Evolutionary conservation across 106 monocot species (phyloP), one percentile per base, ranked within the genome.

Genomic region (Dioscorea alata): DNA sequence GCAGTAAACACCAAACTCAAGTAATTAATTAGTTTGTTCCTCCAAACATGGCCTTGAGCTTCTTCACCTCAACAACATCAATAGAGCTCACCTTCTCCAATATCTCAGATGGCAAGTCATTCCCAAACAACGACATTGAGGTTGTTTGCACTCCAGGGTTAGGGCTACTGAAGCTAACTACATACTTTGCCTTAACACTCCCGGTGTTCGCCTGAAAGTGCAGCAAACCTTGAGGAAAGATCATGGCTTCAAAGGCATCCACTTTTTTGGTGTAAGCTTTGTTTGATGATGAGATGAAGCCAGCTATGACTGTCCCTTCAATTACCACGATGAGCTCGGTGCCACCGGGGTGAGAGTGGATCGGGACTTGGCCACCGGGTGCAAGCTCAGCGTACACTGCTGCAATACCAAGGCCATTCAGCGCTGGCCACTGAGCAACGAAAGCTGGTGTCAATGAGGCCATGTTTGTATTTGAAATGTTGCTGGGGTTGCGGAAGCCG

Each of bases 271-370:
- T 8, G 42, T 42, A 42, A 42, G 10, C 42, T 42, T 42, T 42
- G 42, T 42, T 42, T 42, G 42, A 6, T 8, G 42, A 42, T 42
- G 42, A 64, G 6, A 73, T 57, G 73, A 73, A 73, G 2, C 73
- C 73, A 4, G 48, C 7, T 2, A 73, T 23, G 6, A 4, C 2
- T 13, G 42, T 10, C 42, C 42, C 42, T 10, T 42, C 42, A 17
- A 13, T 58, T 23, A 65, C 33, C 19, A 9, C 65, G 12, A n/a
- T 65, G 20, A 64, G 65, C 73, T 13, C 33, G 54, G 8, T n/a
- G 65, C 6, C 65, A 22, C 9, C 65, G 42, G 42, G 73, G 65
- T 73, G 73, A 22, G 62, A 65, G 65, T 73, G 73, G 56, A 73
- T 52, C 13, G 73, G 73, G 7, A 65, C 42, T 15, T 23, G 53